Evolutionary conservation across 2,329 filamentous ascomycete genomes (phyloP).

Genomic region (Fusarium sp.): DNA sequence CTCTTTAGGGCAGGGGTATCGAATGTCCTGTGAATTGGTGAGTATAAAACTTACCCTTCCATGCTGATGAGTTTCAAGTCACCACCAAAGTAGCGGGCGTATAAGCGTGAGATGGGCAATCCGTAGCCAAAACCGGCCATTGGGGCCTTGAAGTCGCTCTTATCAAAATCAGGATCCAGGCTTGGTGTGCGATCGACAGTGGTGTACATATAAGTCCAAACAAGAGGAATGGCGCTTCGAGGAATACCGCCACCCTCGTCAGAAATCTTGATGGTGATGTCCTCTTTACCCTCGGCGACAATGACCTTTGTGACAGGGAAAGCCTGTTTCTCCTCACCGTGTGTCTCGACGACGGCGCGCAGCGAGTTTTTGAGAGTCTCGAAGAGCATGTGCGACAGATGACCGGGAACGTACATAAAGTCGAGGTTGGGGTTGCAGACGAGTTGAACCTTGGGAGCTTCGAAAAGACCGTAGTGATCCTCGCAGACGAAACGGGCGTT

Average conservation of each 20-base stretch:
- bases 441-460: constrained; percentile 95
- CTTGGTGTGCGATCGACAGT: constrained; percentile 96
- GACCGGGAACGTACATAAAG: constrained; percentile 99
- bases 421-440: constrained; percentile 93
- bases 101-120: constrained; percentile 90
- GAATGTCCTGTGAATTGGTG: not conserved
- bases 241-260: constrained; percentile 98
- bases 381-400: constrained; percentile 99
- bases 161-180: constrained; percentile 96
- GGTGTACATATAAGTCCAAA: constrained; percentile 99
- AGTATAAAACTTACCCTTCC: constrained; percentile 80
- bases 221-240: constrained; percentile 89
- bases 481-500: constrained; percentile 99
- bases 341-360: constrained; percentile 93
- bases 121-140: constrained; percentile 99
- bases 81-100: constrained; percentile 96
- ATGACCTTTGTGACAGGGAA: constrained; percentile 98
- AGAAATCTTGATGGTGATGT: constrained; percentile 98
- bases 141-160: constrained; percentile 98
- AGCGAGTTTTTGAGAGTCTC: constrained; percentile 99
- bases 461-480: constrained; percentile 97
- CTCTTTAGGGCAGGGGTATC: not conserved
- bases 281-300: constrained; percentile 96
- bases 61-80: constrained; percentile 98
- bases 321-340: constrained; percentile 93